Evolutionary conservation across 2,329 filamentous ascomycete genomes (phyloP), one percentile per base, ranked within the genome.

Genomic region (Exophiala bonariae): DNA sequence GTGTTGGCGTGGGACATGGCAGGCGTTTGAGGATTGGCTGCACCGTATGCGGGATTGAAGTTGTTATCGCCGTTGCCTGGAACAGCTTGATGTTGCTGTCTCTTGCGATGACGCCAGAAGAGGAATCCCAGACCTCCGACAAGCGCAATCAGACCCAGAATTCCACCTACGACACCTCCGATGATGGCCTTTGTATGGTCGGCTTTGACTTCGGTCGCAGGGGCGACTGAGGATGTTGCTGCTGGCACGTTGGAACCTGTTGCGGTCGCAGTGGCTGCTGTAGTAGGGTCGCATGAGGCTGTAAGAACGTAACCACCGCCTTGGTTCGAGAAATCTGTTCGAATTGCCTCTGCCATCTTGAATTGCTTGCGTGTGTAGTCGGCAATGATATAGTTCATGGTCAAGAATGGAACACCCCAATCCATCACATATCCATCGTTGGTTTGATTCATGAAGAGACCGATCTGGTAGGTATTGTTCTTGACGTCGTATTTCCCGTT

Each of bases 141-240:
- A 19, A 54, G 47, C 19, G 48, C 39, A 28, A 52, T 44, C n/a
- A 57, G 38, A 28, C 51, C 54, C 28, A 52, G 45, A 20, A 57
- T 47, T 16, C 54, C 58, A 16, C 58, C 58, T 7, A 59, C 53
- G 7, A 59, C 58, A 18, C 57, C 57, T 4, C 58, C 58, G 4
- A 57, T 55, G 28, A 60, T 60, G 17, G 58, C 49, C 7, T 55
- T 57, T 3, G 45, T 49, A 31, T 59, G 50, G 37, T 23, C 43
- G 9, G 14, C 35, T 19, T 37, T 37, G 10, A 19, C 33, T 33
- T n/a, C 38, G 30, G 11, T 48, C 19, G 23, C 33, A 18, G 8
- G 6, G 14, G 30, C 17, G 1, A 45, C n/a, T 8, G 36, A 28
- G 3, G 19, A 26, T 22, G 43, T 30, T 9, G 44, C 17, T 17